Evolutionary conservation across 345 rosid genomes (phyloP).

Genomic region (Crucihimalaya himalaica): DNA sequence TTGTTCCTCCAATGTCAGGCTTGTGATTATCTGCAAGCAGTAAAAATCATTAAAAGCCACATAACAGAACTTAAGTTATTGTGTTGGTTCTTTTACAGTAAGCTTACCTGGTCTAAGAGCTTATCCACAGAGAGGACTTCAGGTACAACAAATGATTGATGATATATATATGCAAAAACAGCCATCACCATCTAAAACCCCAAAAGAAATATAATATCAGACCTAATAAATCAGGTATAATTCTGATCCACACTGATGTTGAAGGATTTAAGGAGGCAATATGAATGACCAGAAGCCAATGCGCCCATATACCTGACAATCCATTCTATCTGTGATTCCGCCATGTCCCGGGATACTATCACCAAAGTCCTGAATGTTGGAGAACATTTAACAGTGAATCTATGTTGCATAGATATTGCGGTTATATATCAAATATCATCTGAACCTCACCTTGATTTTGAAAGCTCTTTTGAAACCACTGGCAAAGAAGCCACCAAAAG

Average conservation of each 20-base stretch:
- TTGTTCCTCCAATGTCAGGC: conserved; percentile 77
- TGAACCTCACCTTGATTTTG: conserved; percentile 68
- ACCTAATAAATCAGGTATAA: neutral
- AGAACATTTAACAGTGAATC: neutral
- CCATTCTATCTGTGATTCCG: conserved; percentile 94
- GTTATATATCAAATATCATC: neutral
- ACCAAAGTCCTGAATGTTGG: conserved; percentile 34
- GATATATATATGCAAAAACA: conserved; percentile 92
- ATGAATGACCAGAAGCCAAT: neutral
- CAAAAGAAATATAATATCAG: neutral
- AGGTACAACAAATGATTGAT: conserved; percentile 74
- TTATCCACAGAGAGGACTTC: conserved; percentile 67
- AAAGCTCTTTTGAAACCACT: conserved; percentile 98
- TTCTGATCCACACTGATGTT: neutral
- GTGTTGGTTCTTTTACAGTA: neutral
- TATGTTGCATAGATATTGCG: neutral
- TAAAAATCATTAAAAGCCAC: neutral
- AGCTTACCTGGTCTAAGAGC: conserved; percentile 71
- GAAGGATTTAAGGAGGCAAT: neutral
- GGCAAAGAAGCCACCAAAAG: conserved; percentile 97
- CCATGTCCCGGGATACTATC: conserved; percentile 99
- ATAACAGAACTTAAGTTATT: neutral
- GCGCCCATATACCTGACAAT: conserved; percentile 63
- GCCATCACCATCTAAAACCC: conserved; percentile 90
- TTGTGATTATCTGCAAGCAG: conserved; percentile 54